Conservation (phyloP, 495 filamentous ascomycete genomes). For the Hypomontagnella monticulosa region DNA sequence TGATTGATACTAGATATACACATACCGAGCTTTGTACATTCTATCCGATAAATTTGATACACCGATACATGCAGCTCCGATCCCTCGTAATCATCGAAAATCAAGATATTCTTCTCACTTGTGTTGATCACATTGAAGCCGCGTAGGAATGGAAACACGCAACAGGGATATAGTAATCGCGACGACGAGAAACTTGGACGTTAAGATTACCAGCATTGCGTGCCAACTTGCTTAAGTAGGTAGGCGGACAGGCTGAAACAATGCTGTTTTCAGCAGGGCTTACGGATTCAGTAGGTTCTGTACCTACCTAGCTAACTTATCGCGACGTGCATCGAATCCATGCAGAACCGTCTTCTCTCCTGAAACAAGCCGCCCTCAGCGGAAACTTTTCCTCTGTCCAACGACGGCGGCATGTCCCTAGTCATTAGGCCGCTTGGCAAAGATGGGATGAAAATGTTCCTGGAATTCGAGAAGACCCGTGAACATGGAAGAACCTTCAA, state of each 20-base stretch:
- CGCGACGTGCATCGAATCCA: slow-evolving; percentile 34
- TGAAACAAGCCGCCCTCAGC: slow-evolving; percentile 35
- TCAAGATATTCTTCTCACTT: not conserved
- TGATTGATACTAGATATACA: not conserved
- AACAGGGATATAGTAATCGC: slow-evolving; percentile 18
- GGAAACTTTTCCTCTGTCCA: slow-evolving; percentile 17
- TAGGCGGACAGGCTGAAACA: slow-evolving; percentile 26
- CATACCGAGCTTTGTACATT: not conserved
- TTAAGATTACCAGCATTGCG: slow-evolving; percentile 2
- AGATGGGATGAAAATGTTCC: slow-evolving; percentile 36
- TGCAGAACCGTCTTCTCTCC: slow-evolving; percentile 20
- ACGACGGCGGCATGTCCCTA: slow-evolving; percentile 11
- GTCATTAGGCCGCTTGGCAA: slow-evolving; percentile 12
- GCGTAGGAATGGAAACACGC: slow-evolving; percentile 32
- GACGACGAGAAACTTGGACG: slow-evolving; percentile 2
- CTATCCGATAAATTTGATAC: not conserved
- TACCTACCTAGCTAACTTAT: slow-evolving; percentile 21
- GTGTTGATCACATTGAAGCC: not conserved
- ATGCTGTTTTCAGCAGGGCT: slow-evolving; percentile 10
- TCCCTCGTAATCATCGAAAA: not conserved
- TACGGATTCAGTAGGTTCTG: not conserved
- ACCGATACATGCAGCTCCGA: not conserved
- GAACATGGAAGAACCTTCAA: not conserved
- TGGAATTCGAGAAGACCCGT: slow-evolving; percentile 10
- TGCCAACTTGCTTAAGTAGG: slow-evolving; percentile 22